Conservation (phyloP, 2,329 filamentous ascomycete genomes). For the Apiospora kogelbergensis region DNA sequence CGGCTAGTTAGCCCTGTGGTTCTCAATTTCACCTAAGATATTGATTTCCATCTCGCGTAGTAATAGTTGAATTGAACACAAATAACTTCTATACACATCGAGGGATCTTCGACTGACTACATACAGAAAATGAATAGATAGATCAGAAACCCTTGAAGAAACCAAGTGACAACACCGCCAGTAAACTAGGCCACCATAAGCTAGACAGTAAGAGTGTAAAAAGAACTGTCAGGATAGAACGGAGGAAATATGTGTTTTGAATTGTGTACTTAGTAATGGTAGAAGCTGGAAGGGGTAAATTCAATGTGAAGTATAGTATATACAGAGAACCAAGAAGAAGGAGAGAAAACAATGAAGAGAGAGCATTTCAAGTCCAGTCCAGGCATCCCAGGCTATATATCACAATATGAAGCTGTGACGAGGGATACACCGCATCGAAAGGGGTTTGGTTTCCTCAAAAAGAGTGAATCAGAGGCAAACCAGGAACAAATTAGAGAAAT, state of each 20-base stretch:
- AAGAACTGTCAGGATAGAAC: background rate
- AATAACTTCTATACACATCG: background rate
- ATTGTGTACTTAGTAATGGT: background rate
- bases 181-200: too few relatives aligned
- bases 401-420: background rate
- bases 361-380: too few relatives aligned
- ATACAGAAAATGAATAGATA: background rate
- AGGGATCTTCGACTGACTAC: background rate
- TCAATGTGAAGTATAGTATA: background rate
- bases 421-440: background rate
- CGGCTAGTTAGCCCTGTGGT: too few relatives aligned
- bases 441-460: background rate
- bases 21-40: too few relatives aligned
- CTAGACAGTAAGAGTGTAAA: background rate
- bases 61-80: too few relatives aligned
- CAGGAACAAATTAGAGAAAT: background rate
- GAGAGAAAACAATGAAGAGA: too few relatives aligned
- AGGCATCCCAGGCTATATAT: too few relatives aligned
- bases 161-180: too few relatives aligned
- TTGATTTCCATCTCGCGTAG: too few relatives aligned
- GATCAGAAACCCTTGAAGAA: background rate
- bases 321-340: background rate
- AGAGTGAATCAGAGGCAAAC: background rate
- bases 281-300: too few relatives aligned
- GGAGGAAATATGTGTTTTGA: background rate